Evolutionary conservation across 768 basidiomycete genomes (phyloP), one percentile per base, ranked within the genome.

Genomic region (Trametes villosa): DNA sequence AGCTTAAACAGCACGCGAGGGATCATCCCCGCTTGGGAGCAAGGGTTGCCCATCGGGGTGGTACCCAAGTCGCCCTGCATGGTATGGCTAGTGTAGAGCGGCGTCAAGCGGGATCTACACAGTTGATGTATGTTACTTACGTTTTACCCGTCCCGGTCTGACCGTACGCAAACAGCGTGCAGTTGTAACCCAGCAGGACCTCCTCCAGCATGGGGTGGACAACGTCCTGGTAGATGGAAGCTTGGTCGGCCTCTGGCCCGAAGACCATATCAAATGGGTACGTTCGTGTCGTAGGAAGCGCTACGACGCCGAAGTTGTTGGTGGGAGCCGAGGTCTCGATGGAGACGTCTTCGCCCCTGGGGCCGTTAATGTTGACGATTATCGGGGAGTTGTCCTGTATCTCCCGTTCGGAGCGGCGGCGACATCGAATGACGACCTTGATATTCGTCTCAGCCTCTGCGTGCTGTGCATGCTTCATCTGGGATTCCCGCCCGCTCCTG

Each of bases 61-160:
- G 86, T 88, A 3, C 79, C 78, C 24, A 97, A 77, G 71, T 99
- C 95, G 17, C 97, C 97, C 75, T 98, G 95, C 97, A 98, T 99
- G 3, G 97, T 99, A 70, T 95, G 91, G 44, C 88, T 92, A 50
- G 33, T 53, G 47, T 18, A 47, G 36, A 22, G 26, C 58, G n/a
- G 27, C 46, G 30, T 51, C 49, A n/a, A 27, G 51, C 33, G 34
- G 30, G 7, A n/a, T 31, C 31, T 8, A 22, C 17, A 27, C 17
- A 26, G 22, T 26, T 26, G 24, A 9, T 8, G 34, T 1, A 7
- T 18, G 22, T 24, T 34, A 79, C 92, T 67, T 72, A 97, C 94
- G 97, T 98, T 78, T 99, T 99, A 22, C 97, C 97, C 0, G 97
- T 98, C 0, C 97, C 97, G 0, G 97, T 98, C 74, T 98, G 97